These are phyloP conservation scores for Laburnicola sp. DNA, from an alignment of 2,329 filamentous ascomycete species.

Conservation along the genomic window DNA sequence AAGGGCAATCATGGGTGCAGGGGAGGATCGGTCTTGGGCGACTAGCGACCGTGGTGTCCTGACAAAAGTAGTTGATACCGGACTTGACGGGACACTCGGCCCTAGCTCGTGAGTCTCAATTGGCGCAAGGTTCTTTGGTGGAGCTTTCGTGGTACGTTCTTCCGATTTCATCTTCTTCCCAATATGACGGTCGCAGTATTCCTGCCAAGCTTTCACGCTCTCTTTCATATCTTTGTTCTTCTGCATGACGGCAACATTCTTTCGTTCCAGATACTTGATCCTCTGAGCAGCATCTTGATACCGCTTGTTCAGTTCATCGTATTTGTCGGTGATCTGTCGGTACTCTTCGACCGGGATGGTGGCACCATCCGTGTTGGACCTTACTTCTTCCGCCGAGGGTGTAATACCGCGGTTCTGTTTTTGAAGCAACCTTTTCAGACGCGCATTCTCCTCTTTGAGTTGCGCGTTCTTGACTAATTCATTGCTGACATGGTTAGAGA, in stretches of 20 bases:
- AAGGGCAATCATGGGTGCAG: constrained; percentile 16
- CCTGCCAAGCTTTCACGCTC: constrained; percentile 44
- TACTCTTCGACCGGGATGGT: constrained; percentile 29
- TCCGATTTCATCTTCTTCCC: constrained; percentile 26
- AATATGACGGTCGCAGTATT: constrained; percentile 38
- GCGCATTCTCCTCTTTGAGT: constrained; percentile 30
- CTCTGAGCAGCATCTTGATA: constrained; percentile 33
- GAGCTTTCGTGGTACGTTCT: constrained; percentile 13
- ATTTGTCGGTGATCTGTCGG: constrained; percentile 31
- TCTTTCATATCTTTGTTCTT: constrained; percentile 47
- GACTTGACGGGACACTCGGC: constrained; percentile 29
- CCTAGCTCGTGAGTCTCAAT: constrained; percentile 15
- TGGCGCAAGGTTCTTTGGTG: constrained; percentile 4
- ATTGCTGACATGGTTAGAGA: constrained; percentile 31
- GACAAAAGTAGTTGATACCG: constrained; percentile 14
- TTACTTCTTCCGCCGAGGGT: constrained; percentile 4
- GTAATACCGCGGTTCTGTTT: constrained; percentile 9
- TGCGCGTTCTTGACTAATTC: constrained; percentile 31
- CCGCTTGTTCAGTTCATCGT: constrained; percentile 38
- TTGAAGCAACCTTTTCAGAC: constrained; percentile 23
- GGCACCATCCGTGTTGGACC: background rate
- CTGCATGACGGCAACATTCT: constrained; percentile 38
- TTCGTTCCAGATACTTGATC: constrained; percentile 38
- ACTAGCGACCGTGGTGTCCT: constrained; percentile 20
- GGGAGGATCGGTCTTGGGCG: constrained; percentile 22